Base-by-base conservation (phyloP, 345 rosid genomes). In the Salix dunnii region DNA sequence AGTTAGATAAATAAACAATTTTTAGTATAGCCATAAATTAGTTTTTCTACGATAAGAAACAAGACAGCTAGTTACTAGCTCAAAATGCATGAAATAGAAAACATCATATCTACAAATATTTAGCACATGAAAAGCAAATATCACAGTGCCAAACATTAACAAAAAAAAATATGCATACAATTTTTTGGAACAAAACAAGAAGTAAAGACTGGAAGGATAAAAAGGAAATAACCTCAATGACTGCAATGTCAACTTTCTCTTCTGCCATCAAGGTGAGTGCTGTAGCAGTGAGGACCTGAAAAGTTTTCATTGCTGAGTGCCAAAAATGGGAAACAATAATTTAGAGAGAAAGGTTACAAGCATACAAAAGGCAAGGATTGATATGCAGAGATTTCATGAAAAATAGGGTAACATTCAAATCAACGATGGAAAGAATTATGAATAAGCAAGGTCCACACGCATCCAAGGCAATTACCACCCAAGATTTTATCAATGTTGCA, bases 211-310 rank as follows among this genome's bases (percentile, higher is more conserved):
- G 62, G 33, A 31, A 46, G 42, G n/a, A 69, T 28, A 25, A 53
- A 75, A 65, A 64, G 13, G 18, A 38, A 73, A 23, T 28, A 65
- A 82, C 99, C 97, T 95, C 99, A 18, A 95, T 80, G 76, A 95
- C 85, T 1, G 96, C 96, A 81, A 93, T 82, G 74, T 93, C 97
- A n/a, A 91, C 86, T 33, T 87, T 89, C 86, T 85, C 89, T 42
- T 90, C 85, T 23, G 91, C 92, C 83, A 96, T 91, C 49, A 91
- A 80, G 1, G 90, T 65, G 77, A 90, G 91, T n/a, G 94, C 94
- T 62, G 89, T 84, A 8, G 96, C 96, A 68, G 97, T 93, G 36
- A 96, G 85, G 85, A 93, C 87, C 98, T 96, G 94, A 71, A 79
- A 79, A 61, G 18, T 79, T 23, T 28, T 18, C 40, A 16, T 31